These are phyloP conservation scores for Paxillus ammoniavirescens DNA, from an alignment of 768 basidiomycete genomes.

Conservation along the genomic window DNA sequence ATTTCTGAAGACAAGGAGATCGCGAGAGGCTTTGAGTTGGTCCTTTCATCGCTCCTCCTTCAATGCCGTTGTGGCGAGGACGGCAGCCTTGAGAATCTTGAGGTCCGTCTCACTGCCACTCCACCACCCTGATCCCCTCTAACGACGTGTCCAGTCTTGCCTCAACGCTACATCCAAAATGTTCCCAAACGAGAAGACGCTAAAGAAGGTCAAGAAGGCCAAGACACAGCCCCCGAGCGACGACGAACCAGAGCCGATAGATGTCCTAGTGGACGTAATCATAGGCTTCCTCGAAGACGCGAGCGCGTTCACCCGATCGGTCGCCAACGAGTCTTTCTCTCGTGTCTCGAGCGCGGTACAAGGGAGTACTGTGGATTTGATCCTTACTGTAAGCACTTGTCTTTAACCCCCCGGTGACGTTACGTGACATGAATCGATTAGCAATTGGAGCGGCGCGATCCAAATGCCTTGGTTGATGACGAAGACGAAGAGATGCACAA, in stretches of 20 bases:
- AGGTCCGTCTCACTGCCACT: slow-evolving; percentile 42
- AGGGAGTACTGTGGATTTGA: slow-evolving; percentile 73
- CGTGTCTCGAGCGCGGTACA: slow-evolving; percentile 65
- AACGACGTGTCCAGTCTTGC: slow-evolving; percentile 46
- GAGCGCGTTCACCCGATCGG: slow-evolving; percentile 73
- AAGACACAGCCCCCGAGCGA: slow-evolving; percentile 52
- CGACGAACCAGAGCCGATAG: slow-evolving; percentile 55
- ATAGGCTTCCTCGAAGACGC: slow-evolving; percentile 88
- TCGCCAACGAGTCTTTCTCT: slow-evolving; percentile 80
- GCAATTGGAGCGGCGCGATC: slow-evolving; percentile 82
- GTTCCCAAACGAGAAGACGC: slow-evolving; percentile 39
- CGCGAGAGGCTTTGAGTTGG: slow-evolving; percentile 66
- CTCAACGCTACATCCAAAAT: slow-evolving; percentile 58
- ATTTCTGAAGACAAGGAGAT: slow-evolving; percentile 14
- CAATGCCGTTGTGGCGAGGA: slow-evolving; percentile 64
- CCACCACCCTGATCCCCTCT: slow-evolving; percentile 1
- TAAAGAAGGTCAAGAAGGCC: slow-evolving; percentile 43
- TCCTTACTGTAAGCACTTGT: slow-evolving; percentile 64
- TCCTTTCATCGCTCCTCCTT: slow-evolving; percentile 68
- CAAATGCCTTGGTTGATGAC: slow-evolving; percentile 46
- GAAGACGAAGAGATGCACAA: slow-evolving; percentile 44
- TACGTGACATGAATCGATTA: slow-evolving; percentile 30
- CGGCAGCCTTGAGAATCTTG: slow-evolving; percentile 57
- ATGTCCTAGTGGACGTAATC: slow-evolving; percentile 84
- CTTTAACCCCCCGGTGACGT: background rate